Percentiles rank a stretch among this genome's conserved stretches.
Evolutionary conservation across 1,284 basidiomycete genomes (phyloP).

Genomic region (Ceratobasidium sp.): DNA sequence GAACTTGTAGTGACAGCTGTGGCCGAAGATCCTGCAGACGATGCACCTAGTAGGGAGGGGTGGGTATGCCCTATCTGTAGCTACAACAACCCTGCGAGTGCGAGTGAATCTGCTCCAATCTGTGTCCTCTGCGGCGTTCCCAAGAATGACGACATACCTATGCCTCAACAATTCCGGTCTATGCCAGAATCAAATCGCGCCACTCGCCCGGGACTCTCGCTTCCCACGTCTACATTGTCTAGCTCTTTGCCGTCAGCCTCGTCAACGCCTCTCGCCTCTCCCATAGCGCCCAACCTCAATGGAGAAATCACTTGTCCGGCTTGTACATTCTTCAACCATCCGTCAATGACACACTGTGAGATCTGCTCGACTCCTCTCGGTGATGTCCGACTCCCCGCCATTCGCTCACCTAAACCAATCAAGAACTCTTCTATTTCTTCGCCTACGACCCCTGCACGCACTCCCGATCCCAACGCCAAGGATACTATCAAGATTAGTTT

Average conservation of each 20-base stretch:
- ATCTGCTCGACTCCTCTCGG: slow-evolving; percentile 81
- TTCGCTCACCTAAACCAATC: slow-evolving; percentile 32
- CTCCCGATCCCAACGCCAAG: slow-evolving; percentile 60
- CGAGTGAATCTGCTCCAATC: slow-evolving; percentile 62
- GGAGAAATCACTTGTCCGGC: slow-evolving; percentile 73
- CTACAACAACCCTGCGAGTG: slow-evolving; percentile 76
- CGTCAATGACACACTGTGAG: slow-evolving; percentile 80
- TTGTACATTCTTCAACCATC: slow-evolving; percentile 94
- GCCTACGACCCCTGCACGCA: slow-evolving; percentile 50
- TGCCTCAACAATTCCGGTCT: slow-evolving; percentile 50
- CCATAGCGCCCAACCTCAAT: slow-evolving; percentile 31
- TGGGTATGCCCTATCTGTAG: slow-evolving; percentile 92
- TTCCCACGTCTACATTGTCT: slow-evolving; percentile 39
- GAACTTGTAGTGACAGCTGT: slow-evolving; percentile 23
- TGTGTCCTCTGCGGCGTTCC: slow-evolving; percentile 74
- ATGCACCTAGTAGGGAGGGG: slow-evolving; percentile 56
- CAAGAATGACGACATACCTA: slow-evolving; percentile 47
- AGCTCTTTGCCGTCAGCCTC: slow-evolving; percentile 33
- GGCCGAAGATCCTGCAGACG: slow-evolving; percentile 49
- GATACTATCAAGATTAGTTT: slow-evolving; percentile 82
- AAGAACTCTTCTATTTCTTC: slow-evolving; percentile 50
- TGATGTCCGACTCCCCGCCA: slow-evolving; percentile 15
- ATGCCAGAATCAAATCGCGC: slow-evolving; percentile 16
- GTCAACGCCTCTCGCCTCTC: slow-evolving; percentile 6
- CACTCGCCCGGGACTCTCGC: slow-evolving; percentile 48